These are phyloP conservation scores for Coemansia sp. DNA, from an alignment of 192 early-diverging fungal species.

Conservation along the genomic window DNA sequence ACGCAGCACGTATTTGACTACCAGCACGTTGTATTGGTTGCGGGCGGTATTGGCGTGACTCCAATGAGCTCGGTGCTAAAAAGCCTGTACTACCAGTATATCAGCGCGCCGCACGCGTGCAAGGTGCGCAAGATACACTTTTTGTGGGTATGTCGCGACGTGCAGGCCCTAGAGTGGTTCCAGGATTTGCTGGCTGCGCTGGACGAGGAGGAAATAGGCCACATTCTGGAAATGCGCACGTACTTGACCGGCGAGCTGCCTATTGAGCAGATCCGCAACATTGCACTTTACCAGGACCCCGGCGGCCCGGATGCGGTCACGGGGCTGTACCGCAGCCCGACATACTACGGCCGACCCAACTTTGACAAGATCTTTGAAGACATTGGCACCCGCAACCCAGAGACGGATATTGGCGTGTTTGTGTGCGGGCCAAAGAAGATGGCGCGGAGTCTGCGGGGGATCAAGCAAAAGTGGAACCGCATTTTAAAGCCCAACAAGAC, in stretches of 20 bases:
- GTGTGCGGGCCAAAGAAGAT: constrained; percentile 70
- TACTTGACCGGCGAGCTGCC: constrained; percentile 60
- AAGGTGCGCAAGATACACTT: constrained; percentile 55
- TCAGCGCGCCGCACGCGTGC: constrained; percentile 7
- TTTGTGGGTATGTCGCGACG: constrained; percentile 64
- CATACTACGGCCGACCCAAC: constrained; percentile 78
- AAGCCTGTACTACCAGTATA: constrained; percentile 58
- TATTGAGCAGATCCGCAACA: constrained; percentile 58
- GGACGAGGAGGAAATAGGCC: constrained; percentile 53
- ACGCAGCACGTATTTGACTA: constrained; percentile 71
- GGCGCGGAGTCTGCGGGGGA: constrained; percentile 47
- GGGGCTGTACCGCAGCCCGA: constrained; percentile 57
- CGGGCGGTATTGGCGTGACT: constrained; percentile 70
- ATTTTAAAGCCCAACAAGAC: constrained; percentile 46
- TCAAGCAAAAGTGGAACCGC: constrained; percentile 26
- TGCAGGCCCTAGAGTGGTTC: constrained; percentile 65
- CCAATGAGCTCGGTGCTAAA: constrained; percentile 70
- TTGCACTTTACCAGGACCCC: constrained; percentile 54
- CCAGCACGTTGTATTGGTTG: constrained; percentile 57
- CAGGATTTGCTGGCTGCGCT: constrained; percentile 58
- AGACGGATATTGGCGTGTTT: constrained; percentile 71
- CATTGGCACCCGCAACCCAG: constrained; percentile 50
- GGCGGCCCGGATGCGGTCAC: constrained; percentile 66
- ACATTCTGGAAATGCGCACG: constrained; percentile 61
- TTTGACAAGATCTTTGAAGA: constrained; percentile 64